Evolutionary conservation across 768 basidiomycete genomes (phyloP).

Genomic region (Mycena maculata): DNA sequence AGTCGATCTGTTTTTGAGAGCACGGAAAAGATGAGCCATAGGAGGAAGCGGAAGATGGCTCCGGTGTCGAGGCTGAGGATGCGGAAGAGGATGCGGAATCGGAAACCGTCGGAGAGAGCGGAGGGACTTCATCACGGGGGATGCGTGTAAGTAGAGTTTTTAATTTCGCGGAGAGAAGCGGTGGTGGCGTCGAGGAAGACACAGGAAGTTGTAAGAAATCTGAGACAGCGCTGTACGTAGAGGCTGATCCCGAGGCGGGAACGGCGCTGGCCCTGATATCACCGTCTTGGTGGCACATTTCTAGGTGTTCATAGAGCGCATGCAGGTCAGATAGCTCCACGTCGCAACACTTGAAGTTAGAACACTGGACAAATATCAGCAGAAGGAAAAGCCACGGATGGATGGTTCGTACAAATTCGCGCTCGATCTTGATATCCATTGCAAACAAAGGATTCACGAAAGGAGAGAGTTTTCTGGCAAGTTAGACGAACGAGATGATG

Average conservation of each 20-base stretch:
- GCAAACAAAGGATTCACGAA: not conserved
- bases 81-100: not conserved
- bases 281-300: constrained; percentile 10
- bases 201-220: constrained; percentile 1
- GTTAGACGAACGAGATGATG: not conserved
- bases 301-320: constrained; percentile 25
- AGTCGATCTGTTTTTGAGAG: not conserved
- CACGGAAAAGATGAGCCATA: not conserved
- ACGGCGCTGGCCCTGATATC: constrained; percentile 3
- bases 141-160: constrained; percentile 14
- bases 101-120: constrained; percentile 1
- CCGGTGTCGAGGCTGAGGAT: not conserved
- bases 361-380: constrained; percentile 13
- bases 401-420: constrained; percentile 25
- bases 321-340: constrained; percentile 20
- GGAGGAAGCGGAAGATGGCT: not conserved
- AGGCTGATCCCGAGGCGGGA: not conserved
- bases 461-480: not conserved
- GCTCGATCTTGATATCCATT: constrained; percentile 23
- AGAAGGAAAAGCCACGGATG: not conserved
- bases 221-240: constrained; percentile 5
- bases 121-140: not conserved
- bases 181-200: not conserved
- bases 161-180: not conserved
- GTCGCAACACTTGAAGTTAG: constrained; percentile 29